Evolutionary conservation across 345 rosid species (phyloP), one percentile per base, ranked within the genome.

Genomic region (Corymbia maculata): DNA sequence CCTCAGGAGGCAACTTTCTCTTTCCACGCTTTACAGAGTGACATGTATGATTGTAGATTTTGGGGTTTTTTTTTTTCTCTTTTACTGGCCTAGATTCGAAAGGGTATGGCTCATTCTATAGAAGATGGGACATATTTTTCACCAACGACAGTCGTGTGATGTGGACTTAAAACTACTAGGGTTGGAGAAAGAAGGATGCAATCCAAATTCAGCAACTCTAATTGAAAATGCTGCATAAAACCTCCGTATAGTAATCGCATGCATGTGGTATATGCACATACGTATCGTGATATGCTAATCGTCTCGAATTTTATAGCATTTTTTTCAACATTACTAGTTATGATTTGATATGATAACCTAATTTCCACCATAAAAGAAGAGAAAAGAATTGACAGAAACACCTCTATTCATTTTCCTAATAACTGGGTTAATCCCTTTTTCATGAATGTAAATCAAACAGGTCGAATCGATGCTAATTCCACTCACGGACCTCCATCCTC

Each of bases 281-380:
- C 19, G 26, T 26, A 42, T 19, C 3, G 8, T 12, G 19, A 57
- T 57, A 24, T 4, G 66, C 24, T 57, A 9, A 57, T 57, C 24
- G 28, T 10, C n/a, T 22, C 10, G n/a, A 24, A 57, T 21, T 75
- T 32, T 16, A 68, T 32, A 16, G 80, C 80, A 68, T 32, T 45
- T 22, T 75, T 5, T 5, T 19, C 14, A 0, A 75, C 5, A 42
- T 19, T 3, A 12, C 1, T 8, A 44, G 28, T 0, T 7, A 16
- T 10, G 22, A 70, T 36, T 5, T 5, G 80, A 17, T 17, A 10
- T 17, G 6, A 12, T 36, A 70, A 70, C 47, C 47, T 5, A 21
- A 19, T 45, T 42, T 14, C 49, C 3, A 64, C 4, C 2, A 0
- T 3, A 75, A 21, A 36, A 36, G 24, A 19, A 32, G 2, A 1